Base-by-base conservation (phyloP, 140 eudicot genomes). In the Senecio squalidus region DNA sequence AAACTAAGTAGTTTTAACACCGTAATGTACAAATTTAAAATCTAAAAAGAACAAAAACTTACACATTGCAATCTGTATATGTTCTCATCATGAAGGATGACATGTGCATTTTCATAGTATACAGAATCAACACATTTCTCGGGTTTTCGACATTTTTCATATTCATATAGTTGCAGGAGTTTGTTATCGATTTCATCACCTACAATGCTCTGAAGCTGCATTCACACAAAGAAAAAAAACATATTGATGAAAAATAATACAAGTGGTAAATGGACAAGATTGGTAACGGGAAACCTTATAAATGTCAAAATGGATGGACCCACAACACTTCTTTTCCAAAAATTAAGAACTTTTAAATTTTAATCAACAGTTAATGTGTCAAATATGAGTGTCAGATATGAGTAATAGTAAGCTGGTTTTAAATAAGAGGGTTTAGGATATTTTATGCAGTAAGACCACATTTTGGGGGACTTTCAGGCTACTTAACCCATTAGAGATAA, bases 11-110 rank as follows among this genome's bases (percentile, higher is more conserved):
- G 11, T 39, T 55, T 14, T 1, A 1, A 34, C 40, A 10, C 28
- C 27, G 26, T 60, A 52, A 74, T 28, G 25, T 7, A 6, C 18
- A 55, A 36, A 53, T 36, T n/a, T n/a, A n/a, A n/a, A n/a, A n/a
- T n/a, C n/a, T 22, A 29, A 27, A 4, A 53, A 43, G 26, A 28
- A 20, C 18, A 13, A 40, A 41, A 40, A 83, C 96, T 27, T 92
- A 92, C 98, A 72, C 88, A 84, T 60, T 92, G 91, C 20, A 92
- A 71, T 71, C 98, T 87, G 78, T 72, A 92, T 61, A 92, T 81
- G 75, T 84, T 92, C 77, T 92, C 98, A n/a, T 92, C 98, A 27
- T 92, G 94, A 41, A 92, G 82, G 34, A 86, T 77, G 28, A 91
- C 86, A 15, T 88, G 96, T 9, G 86, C 88, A 58, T 92, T 87